phyloP scores from a whole-genome alignment of 257 asterid species.

The Rehmannia glutinosa region DNA sequence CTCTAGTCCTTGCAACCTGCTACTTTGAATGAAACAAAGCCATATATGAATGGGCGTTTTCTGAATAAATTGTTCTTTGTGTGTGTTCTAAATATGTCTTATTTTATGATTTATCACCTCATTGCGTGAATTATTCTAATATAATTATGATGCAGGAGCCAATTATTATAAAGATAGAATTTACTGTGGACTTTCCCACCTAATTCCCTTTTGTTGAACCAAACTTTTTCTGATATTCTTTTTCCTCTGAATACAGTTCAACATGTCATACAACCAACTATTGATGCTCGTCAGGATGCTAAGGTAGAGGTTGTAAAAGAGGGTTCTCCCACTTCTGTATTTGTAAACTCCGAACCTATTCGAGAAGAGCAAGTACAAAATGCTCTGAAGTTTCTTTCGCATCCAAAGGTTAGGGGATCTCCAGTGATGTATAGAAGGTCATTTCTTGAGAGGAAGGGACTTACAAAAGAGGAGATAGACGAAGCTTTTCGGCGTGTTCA shows the following conservation, averaged over 20 bases:
- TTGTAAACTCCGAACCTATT: conserved; percentile 90
- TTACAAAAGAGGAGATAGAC: conserved; percentile 97
- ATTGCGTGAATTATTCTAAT: too few relatives aligned
- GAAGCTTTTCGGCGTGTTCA: conserved; percentile 95
- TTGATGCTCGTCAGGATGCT: conserved; percentile 31
- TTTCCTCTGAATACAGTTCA: too few relatives aligned
- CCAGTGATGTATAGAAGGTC: conserved; percentile 95
- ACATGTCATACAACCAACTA: conserved; percentile 31
- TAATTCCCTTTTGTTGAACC: too few relatives aligned
- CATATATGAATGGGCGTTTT: too few relatives aligned
- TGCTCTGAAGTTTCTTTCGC: conserved; percentile 97
- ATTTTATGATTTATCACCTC: too few relatives aligned
- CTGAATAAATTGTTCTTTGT: too few relatives aligned
- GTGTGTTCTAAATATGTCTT: too few relatives aligned
- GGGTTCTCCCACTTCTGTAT: conserved; percentile 67
- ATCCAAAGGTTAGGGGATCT: conserved; percentile 94
- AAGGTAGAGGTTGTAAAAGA: conserved; percentile 48
- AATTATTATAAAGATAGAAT: too few relatives aligned
- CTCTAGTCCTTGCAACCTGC: neutral
- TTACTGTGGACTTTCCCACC: too few relatives aligned
- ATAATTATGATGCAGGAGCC: too few relatives aligned
- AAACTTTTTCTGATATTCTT: too few relatives aligned
- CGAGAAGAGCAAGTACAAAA: conserved; percentile 94
- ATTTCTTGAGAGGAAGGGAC: conserved; percentile 98
- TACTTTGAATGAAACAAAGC: neutral